phyloP scores from a whole-genome alignment of 352 stramenopile genomes.

The Pythium brachiatum region DNA sequence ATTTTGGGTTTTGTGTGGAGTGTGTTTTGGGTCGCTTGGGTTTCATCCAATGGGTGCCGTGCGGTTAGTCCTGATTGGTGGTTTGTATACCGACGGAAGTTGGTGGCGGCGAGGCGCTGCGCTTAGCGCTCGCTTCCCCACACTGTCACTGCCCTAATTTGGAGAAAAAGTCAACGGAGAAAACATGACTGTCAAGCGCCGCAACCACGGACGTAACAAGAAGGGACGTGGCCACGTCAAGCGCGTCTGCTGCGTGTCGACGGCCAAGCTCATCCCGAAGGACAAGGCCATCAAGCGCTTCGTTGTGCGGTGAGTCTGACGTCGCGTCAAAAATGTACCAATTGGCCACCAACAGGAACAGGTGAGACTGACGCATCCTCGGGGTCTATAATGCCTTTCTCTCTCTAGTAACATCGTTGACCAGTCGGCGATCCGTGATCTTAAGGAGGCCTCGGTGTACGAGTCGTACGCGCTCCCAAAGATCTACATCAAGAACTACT shows the following conservation, averaged over 20 bases:
- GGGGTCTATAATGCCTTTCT: neutral
- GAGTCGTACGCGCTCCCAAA: conserved; percentile 99
- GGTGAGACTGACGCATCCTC: neutral
- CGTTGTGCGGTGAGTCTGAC: conserved; percentile 77
- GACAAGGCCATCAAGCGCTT: conserved; percentile 94
- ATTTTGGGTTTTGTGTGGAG: neutral
- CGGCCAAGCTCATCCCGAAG: conserved; percentile 98
- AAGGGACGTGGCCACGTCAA: conserved; percentile 99
- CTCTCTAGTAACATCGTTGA: conserved; percentile 96
- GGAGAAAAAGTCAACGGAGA: conserved; percentile 81
- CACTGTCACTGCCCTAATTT: conserved; percentile 53
- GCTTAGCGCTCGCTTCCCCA: conserved; percentile 1
- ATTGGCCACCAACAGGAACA: conserved; percentile 9
- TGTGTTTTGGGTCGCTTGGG: conserved; percentile 8
- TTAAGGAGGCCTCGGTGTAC: conserved; percentile 98
- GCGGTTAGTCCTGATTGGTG: conserved; percentile 19
- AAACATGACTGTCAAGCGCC: conserved; percentile 99
- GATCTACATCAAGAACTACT: conserved; percentile 99
- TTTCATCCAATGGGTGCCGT: conserved; percentile 36
- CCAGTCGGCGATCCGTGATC: conserved; percentile 97
- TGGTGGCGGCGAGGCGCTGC: conserved; percentile 28
- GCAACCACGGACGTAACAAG: conserved; percentile 99
- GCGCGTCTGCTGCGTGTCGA: conserved; percentile 97
- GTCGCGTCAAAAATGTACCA: neutral
- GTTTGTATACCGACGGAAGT: conserved; percentile 42